Conservation (phyloP, 1,284 basidiomycete species). For the Papiliotrema fonsecae region DNA sequence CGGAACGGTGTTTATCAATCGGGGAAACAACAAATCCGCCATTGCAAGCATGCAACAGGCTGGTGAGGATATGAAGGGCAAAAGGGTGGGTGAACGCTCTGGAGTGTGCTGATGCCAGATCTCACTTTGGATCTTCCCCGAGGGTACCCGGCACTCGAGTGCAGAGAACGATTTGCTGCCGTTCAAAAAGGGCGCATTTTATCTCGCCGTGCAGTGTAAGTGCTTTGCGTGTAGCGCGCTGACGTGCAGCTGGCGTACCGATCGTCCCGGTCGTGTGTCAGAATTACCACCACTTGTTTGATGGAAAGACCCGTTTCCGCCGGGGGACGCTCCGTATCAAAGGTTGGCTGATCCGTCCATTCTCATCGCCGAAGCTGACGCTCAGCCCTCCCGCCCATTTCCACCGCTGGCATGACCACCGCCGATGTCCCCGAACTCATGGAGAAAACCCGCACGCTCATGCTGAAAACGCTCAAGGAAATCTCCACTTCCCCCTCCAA, state of each 20-base stretch:
- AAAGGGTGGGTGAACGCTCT: slow-evolving; percentile 45
- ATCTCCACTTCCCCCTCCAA: slow-evolving; percentile 17
- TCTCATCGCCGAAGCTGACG: background rate
- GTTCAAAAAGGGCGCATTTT: slow-evolving; percentile 98
- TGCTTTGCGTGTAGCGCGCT: background rate
- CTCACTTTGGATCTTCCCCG: slow-evolving; percentile 87
- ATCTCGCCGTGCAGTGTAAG: slow-evolving; percentile 76
- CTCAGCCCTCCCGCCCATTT: slow-evolving; percentile 52
- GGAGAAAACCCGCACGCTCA: slow-evolving; percentile 45
- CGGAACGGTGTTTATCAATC: slow-evolving; percentile 88
- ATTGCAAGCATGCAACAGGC: slow-evolving; percentile 75
- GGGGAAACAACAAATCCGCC: slow-evolving; percentile 71
- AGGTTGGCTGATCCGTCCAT: slow-evolving; percentile 64
- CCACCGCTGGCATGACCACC: slow-evolving; percentile 48
- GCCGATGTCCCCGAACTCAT: slow-evolving; percentile 49
- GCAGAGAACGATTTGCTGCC: slow-evolving; percentile 66
- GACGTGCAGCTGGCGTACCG: slow-evolving; percentile 55
- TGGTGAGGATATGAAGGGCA: slow-evolving; percentile 73
- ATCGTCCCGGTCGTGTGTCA: slow-evolving; percentile 90
- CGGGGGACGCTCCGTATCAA: slow-evolving; percentile 75
- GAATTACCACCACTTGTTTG: slow-evolving; percentile 79
- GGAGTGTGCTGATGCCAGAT: slow-evolving; percentile 46
- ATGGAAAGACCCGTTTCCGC: slow-evolving; percentile 73
- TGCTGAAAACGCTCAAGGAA: slow-evolving; percentile 46
- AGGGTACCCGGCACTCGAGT: slow-evolving; percentile 76